These are phyloP conservation scores for Aspergillus asperescens DNA, from an alignment of 495 filamentous ascomycete genomes.

Conservation along the genomic window DNA sequence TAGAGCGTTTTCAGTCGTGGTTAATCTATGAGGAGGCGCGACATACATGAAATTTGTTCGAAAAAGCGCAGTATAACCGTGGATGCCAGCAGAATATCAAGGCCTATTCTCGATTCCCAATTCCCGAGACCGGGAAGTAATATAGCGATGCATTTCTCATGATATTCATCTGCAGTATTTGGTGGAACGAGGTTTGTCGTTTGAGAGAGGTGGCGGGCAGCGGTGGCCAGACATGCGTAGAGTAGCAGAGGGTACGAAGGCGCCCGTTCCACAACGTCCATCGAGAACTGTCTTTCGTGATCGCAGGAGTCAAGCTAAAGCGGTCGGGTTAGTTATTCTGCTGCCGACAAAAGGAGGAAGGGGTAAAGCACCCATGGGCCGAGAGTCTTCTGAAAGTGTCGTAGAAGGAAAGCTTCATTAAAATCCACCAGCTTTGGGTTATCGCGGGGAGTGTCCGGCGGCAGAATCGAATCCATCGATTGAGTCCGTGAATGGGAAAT, in stretches of 20 bases:
- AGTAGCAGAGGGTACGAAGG: constrained; percentile 32
- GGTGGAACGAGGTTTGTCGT: constrained; percentile 31
- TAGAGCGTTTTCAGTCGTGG: not conserved
- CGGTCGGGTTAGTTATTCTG: not conserved
- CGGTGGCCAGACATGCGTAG: constrained; percentile 39
- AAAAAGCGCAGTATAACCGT: constrained; percentile 42
- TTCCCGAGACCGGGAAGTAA: constrained; percentile 37
- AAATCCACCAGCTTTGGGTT: constrained; percentile 27
- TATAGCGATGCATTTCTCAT: constrained; percentile 41
- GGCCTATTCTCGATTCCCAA: constrained; percentile 30
- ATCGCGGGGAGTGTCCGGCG: constrained; percentile 19
- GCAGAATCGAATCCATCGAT: constrained; percentile 18
- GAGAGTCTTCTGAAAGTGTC: constrained; percentile 36
- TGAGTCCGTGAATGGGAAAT: constrained; percentile 15
- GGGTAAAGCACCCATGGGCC: constrained; percentile 33
- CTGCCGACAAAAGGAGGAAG: not conserved
- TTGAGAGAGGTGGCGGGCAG: constrained; percentile 37
- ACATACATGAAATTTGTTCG: constrained; percentile 40
- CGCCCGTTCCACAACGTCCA: constrained; percentile 33
- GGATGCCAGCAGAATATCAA: constrained; percentile 39
- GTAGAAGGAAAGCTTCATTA: constrained; percentile 40
- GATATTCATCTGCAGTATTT: constrained; percentile 36
- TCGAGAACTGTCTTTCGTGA: constrained; percentile 32
- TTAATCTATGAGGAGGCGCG: too few relatives aligned
- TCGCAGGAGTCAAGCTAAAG: constrained; percentile 37